Conservation (phyloP, 768 basidiomycete species). For the Obba rivulosa region DNA sequence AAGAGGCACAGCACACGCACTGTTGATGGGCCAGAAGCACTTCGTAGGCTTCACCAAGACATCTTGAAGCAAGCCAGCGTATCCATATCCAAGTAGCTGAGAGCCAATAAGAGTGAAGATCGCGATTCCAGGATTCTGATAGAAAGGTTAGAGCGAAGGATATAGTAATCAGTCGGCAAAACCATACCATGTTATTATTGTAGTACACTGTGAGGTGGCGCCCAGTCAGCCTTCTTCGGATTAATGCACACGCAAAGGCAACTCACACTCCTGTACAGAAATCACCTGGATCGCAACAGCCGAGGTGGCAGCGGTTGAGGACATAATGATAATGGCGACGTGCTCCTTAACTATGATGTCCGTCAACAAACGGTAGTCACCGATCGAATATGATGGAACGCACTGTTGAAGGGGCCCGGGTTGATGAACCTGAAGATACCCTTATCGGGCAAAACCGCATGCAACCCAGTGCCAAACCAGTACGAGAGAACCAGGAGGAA, state of each 20-base stretch:
- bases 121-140: slow-evolving; percentile 23
- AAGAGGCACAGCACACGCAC: slow-evolving; percentile 10
- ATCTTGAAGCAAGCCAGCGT: slow-evolving; percentile 31
- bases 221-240: neutral
- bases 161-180: neutral
- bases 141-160: neutral
- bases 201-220: slow-evolving; percentile 29
- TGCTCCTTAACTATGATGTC: slow-evolving; percentile 28
- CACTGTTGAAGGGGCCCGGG: slow-evolving; percentile 35
- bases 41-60: slow-evolving; percentile 49
- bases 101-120: slow-evolving; percentile 33
- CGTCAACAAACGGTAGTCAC: neutral
- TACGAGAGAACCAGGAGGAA: slow-evolving; percentile 50
- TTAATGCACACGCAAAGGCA: neutral
- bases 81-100: slow-evolving; percentile 30
- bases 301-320: slow-evolving; percentile 27
- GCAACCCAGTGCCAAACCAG: slow-evolving; percentile 41
- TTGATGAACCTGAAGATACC: slow-evolving; percentile 29
- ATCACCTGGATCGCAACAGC: slow-evolving; percentile 29
- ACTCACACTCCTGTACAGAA: slow-evolving; percentile 27
- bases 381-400: slow-evolving; percentile 10
- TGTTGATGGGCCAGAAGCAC: slow-evolving; percentile 25
- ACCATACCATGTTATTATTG: slow-evolving; percentile 28
- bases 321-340: slow-evolving; percentile 31
- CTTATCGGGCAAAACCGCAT: slow-evolving; percentile 26